These are phyloP conservation scores for Mycena haematopus DNA, from an alignment of 768 basidiomycete genomes.

Conservation along the genomic window DNA sequence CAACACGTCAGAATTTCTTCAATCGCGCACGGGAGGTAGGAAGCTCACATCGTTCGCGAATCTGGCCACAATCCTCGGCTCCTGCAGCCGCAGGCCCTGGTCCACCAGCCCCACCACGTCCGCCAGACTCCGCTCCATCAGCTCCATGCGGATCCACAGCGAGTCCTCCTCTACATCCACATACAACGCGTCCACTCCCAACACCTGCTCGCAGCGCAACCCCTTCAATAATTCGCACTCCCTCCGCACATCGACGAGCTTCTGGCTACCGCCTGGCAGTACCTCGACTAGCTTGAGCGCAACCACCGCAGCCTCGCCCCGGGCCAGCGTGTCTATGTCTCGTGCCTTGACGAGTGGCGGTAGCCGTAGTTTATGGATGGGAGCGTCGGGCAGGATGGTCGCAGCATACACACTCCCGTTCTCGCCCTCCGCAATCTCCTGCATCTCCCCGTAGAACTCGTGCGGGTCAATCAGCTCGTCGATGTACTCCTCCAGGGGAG, in stretches of 20 bases:
- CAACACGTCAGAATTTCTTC: background rate
- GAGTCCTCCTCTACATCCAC: conserved; percentile 69
- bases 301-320: conserved; percentile 51
- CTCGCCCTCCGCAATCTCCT: conserved; percentile 86
- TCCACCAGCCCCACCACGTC: conserved; percentile 73
- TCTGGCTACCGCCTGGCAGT: conserved; percentile 60
- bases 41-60: conserved; percentile 78
- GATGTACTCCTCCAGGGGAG: conserved; percentile 67
- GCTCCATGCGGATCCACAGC: conserved; percentile 88
- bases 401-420: conserved; percentile 71
- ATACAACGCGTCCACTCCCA: conserved; percentile 74
- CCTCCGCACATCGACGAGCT: conserved; percentile 65
- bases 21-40: background rate
- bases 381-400: conserved; percentile 39
- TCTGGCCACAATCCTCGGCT: conserved; percentile 67
- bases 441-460: conserved; percentile 67
- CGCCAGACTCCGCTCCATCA: conserved; percentile 88
- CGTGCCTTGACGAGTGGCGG: conserved; percentile 46
- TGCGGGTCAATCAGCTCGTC: conserved; percentile 67
- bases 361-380: conserved; percentile 45
- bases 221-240: conserved; percentile 68
- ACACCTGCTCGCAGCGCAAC: conserved; percentile 64
- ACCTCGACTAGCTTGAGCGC: conserved; percentile 81
- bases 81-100: conserved; percentile 68
- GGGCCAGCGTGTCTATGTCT: conserved; percentile 44